Evolutionary conservation across 139 green algal genomes (phyloP), one percentile per base, ranked within the genome.

Genomic region (Chlorella sp.): DNA sequence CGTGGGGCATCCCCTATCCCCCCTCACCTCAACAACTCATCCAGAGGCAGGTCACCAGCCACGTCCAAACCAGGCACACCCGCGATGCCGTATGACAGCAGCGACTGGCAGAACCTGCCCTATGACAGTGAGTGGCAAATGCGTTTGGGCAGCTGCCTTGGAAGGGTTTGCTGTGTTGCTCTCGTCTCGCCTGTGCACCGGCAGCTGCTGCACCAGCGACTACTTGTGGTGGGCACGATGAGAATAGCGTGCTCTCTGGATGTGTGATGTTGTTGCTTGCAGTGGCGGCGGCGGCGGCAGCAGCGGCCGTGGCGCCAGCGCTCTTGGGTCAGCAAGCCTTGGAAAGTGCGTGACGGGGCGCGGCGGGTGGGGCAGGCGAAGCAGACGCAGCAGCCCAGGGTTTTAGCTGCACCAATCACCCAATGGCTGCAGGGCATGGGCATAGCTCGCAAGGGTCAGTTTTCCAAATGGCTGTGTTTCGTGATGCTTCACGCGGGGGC

Each of bases 11-110:
- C 72, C 2, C 81, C 70, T 0, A 76, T 83, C 65, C 78, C 74
- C 1, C 62, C 69, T 0, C 69, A 74, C 36, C 36, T 74, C 31
- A 80, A 67, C 49, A 26, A 62, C 20, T 10, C 60, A 6, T 29
- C 69, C 23, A 3, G 50, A 64, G 70, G 78, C 26, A 70, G 79
- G 6, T 83, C 78, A 14, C 78, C 78, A 17, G 64, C 31, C 0
- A 67, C 73, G n/a, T 84, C 74, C 22, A 88, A 84, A 49, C 80
- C 83, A 4, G 83, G 83, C 5, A 88, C 80, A 2, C 74, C 74
- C 17, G 72, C 65, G n/a, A n/a, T 55, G 2, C 82, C 79, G 0
- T 82, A 83, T 62, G 82, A 85, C 23, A 78, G 42, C 17, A 55
- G 17, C n/a, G n/a, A n/a, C n/a, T n/a, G n/a, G n/a, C n/a, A n/a